phyloP scores from a whole-genome alignment of 805 yeast genomes.

The Candida alai region DNA sequence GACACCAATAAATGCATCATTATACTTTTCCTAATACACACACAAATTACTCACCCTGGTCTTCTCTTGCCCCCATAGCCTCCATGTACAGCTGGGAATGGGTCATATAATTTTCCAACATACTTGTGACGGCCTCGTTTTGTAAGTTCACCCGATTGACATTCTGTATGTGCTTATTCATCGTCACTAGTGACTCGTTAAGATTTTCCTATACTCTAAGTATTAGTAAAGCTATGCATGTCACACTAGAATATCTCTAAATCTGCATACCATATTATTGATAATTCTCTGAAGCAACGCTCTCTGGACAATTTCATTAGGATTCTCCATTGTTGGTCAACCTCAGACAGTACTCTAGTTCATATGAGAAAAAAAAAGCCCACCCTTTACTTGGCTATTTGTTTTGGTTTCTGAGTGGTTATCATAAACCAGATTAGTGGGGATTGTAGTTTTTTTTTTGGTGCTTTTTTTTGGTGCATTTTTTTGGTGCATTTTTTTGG shows the following conservation, averaged over 20 bases:
- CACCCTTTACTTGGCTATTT: no score
- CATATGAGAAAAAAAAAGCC: no score
- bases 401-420: no score
- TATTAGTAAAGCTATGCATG: background rate
- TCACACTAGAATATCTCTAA: background rate
- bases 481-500: no score
- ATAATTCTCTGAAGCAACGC: conserved; percentile 74
- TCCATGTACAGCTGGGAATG: conserved; percentile 35
- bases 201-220: conserved; percentile 49
- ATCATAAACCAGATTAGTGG: no score
- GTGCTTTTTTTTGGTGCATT: no score
- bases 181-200: conserved; percentile 63
- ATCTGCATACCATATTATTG: conserved; percentile 61
- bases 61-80: background rate
- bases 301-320: conserved; percentile 78
- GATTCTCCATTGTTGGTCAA: conserved; percentile 69
- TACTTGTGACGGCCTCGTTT: conserved; percentile 65
- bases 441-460: no score
- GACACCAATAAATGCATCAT: no score
- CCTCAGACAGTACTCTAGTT: no score
- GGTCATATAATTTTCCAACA: conserved; percentile 75
- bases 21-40: no score
- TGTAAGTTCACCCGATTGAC: conserved; percentile 66
- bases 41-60: background rate
- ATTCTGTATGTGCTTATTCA: conserved; percentile 58